Conservation (phyloP, 495 filamentous ascomycete genomes). For the Lichenothelia convexa region DNA sequence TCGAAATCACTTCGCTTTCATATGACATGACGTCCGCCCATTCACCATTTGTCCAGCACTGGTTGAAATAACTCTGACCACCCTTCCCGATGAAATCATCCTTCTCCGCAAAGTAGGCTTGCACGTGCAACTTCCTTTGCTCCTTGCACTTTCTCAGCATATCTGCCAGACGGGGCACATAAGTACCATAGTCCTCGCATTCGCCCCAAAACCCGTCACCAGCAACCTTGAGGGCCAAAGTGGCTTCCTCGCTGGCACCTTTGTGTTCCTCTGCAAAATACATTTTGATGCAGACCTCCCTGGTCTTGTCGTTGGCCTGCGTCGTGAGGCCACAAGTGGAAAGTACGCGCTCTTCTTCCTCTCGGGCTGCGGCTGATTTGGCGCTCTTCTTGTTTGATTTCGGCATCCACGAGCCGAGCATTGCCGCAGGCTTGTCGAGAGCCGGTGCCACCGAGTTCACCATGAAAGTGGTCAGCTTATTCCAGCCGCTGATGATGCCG, state of each 20-base stretch:
- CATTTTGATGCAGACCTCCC: background rate
- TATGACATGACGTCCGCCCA: constrained; percentile 1
- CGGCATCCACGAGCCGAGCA: background rate
- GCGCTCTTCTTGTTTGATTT: no score
- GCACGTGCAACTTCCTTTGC: constrained; percentile 4
- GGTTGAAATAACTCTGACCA: constrained; percentile 6
- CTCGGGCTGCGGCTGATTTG: background rate
- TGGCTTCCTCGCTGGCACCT: background rate
- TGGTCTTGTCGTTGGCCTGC: background rate
- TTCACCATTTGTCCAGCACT: constrained; percentile 3
- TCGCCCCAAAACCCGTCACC: constrained; percentile 7
- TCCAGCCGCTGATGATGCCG: background rate
- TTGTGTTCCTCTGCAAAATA: background rate
- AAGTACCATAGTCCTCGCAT: constrained; percentile 4
- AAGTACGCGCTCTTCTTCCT: background rate
- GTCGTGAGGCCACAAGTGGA: no score
- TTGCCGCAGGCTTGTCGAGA: no score
- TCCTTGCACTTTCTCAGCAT: background rate
- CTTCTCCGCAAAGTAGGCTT: constrained; percentile 9
- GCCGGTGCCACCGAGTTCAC: no score
- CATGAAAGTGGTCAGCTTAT: no score
- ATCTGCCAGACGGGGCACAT: constrained; percentile 5
- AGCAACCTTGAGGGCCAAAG: no score
- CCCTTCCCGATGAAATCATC: constrained; percentile 10
- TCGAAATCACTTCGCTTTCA: background rate